Evolutionary conservation across 1,139 yeast species (phyloP).

Genomic region (Suhomyces panamericanus): DNA sequence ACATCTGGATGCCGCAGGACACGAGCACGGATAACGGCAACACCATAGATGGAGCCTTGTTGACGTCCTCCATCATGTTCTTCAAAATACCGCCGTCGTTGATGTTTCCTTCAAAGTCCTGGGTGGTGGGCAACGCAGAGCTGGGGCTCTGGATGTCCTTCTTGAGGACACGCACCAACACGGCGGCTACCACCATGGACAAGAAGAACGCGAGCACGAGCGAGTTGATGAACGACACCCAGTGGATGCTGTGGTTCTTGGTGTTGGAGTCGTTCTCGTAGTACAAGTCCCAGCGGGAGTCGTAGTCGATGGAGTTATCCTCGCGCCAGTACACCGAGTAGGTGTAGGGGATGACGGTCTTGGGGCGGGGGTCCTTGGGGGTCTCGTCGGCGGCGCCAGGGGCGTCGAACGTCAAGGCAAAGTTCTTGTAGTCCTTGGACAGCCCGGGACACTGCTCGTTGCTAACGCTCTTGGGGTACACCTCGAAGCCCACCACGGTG

Average conservation of each 20-base stretch:
- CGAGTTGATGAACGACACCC: conserved; percentile 71
- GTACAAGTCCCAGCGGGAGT: conserved; percentile 74
- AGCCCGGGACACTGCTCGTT: conserved; percentile 72
- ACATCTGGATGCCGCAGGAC: conserved; percentile 72
- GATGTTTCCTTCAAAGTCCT: conserved; percentile 8
- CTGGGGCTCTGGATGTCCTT: conserved; percentile 29
- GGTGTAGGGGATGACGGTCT: conserved; percentile 65
- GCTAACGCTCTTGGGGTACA: conserved; percentile 79
- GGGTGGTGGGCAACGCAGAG: conserved; percentile 13
- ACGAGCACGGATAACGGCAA: conserved; percentile 55
- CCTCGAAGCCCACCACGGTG: conserved; percentile 87
- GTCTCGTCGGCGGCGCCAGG: conserved; percentile 19
- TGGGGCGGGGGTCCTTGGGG: conserved; percentile 12
- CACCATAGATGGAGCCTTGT: conserved; percentile 50
- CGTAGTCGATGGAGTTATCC: conserved; percentile 66
- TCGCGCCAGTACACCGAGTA: conserved; percentile 91
- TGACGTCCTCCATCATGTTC: conserved; percentile 53
- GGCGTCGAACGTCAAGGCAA: conserved; percentile 36
- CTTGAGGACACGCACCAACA: conserved; percentile 53
- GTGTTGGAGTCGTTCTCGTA: conserved; percentile 54
- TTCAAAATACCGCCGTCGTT: conserved; percentile 24
- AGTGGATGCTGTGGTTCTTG: conserved; percentile 54
- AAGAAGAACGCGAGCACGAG: conserved; percentile 58
- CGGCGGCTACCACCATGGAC: conserved; percentile 63
- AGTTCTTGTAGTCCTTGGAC: conserved; percentile 55